These are phyloP conservation scores for Aspergillus sclerotiicarbonarius DNA, from an alignment of 495 filamentous ascomycete species.

Conservation along the genomic window DNA sequence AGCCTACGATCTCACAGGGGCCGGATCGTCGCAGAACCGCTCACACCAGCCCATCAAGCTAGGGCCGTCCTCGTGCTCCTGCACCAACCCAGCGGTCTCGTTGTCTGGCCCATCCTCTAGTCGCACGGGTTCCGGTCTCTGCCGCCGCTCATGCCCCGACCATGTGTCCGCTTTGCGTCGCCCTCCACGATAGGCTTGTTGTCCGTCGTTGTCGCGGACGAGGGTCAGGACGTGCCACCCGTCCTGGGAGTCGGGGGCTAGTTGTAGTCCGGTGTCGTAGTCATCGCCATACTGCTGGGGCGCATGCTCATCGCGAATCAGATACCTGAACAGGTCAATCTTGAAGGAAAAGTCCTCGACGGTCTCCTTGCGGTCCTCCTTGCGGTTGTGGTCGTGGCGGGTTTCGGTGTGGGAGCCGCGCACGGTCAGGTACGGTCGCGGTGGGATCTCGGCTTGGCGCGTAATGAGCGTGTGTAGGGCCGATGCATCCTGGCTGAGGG, in stretches of 20 bases:
- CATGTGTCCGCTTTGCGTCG: constrained; percentile 22
- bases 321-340: constrained; percentile 35
- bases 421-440: constrained; percentile 35
- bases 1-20: constrained; percentile 42
- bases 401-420: constrained; percentile 35
- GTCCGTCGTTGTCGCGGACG: constrained; percentile 25
- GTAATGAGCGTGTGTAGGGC: constrained; percentile 27
- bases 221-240: constrained; percentile 24
- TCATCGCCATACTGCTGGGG: constrained; percentile 6
- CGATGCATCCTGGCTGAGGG: constrained; percentile 22
- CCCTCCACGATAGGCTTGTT: constrained; percentile 32
- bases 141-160: constrained; percentile 11
- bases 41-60: constrained; percentile 39
- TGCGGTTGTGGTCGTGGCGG: constrained; percentile 13
- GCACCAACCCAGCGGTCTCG: constrained; percentile 10
- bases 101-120: constrained; percentile 8
- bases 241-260: not conserved
- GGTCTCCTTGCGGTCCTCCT: constrained; percentile 30
- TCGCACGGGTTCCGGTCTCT: constrained; percentile 16
- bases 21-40: constrained; percentile 38
- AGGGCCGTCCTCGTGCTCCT: constrained; percentile 10
- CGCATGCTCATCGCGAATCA: constrained; percentile 27
- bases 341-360: constrained; percentile 42
- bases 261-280: not conserved
- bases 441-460: constrained; percentile 34